Base-by-base conservation (phyloP, 1,284 basidiomycete species). In the Jaminaea rosea region DNA sequence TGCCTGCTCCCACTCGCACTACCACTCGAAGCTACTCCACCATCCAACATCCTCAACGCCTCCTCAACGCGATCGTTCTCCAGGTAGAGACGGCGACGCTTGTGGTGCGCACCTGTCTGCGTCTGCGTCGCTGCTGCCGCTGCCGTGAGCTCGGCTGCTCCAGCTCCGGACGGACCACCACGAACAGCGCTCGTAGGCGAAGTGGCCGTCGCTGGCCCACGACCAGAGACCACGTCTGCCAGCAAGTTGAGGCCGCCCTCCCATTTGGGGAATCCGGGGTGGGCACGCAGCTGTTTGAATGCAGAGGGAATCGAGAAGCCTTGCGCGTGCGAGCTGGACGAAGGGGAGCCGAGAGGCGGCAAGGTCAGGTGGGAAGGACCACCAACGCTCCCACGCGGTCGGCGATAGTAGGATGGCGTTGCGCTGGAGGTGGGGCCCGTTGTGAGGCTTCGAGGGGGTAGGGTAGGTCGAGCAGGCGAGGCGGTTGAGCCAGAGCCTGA, bases 221-320 rank as follows among this genome's bases (percentile, higher is more conserved):
- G 52, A 34, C 59, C 58, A 27, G 60, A 58, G 13, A 73, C 67
- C 9, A 73, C 66, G 24, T 72, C 69, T 7, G 71, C 71, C 13
- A 73, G 63, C 17, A 72, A 53, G 17, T 66, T 60, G n/a, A 72
- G 52, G 2, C 71, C 69, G 9, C 66, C 69, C 27, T 56, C 51
- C 53, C 60, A 69, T 32, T 59, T 54, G 2, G 55, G 48, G 54
- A 69, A 73, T 34, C 59, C 58, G 7, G 69, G 69, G 29, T 73
- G 71, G n/a, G 55, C 56, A 13, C 68, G 67, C 9, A 73, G 65
- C 45, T 65, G 60, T 24, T 54, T 52, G 53, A 64, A 73, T 5
- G 69, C 71, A 3, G 58, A 54, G 4, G 71, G 65, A 23, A 72
- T 60, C 39, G 39, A 21, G 39, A 21, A 42, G 7, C 39, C 39